Evolutionary conservation across 1,284 basidiomycete genomes (phyloP), one percentile per base, ranked within the genome.

Genomic region (Taiwanofungus camphoratus): DNA sequence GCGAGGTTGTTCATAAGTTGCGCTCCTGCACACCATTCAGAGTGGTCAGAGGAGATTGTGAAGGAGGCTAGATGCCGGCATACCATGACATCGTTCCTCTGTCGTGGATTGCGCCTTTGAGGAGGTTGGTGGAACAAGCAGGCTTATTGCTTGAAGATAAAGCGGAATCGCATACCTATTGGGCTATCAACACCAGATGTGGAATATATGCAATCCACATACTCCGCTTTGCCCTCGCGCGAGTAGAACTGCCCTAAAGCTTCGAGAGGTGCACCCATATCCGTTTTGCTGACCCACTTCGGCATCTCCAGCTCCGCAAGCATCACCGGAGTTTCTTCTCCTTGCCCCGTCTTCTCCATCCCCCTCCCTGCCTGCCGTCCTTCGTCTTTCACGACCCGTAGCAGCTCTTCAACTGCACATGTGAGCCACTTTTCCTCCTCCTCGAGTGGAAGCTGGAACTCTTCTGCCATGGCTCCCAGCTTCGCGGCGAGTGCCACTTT

Each of bases 191-290:
- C 16, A 35, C 23, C 34, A 44, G 23, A 41, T 27, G 40, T 18
- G 33, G 31, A 37, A 44, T 44, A 8, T 45, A 39, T 16, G 35
- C 11, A n/a, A n/a, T n/a, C n/a, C n/a, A 69, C 79, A 53, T 57
- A 87, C 86, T 81, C 74, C 13, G 69, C 50, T 45, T 74, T 76
- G n/a, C 78, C 82, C 27, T 65, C 66, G 22, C 67, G 63, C 5
- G 73, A 71, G 51, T 87, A 87, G 47, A 82, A 79, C 3, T 72
- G 66, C 0, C 76, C 86, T 2, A 89, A 66, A 3, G 78, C 74
- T 52, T 85, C 81, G 29, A 88, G 67, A 0, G 82, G 82, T 5
- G 80, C 77, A n/a, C 76, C 79, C 11, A 88, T 60, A 54, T 88
- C 82, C 15, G 73, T 70, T 41, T 65, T 70, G 2, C 64, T 65